Evolutionary conservation across 202 grass and related monocot genomes (phyloP).

Genomic region (Hordeum pubiflorum): DNA sequence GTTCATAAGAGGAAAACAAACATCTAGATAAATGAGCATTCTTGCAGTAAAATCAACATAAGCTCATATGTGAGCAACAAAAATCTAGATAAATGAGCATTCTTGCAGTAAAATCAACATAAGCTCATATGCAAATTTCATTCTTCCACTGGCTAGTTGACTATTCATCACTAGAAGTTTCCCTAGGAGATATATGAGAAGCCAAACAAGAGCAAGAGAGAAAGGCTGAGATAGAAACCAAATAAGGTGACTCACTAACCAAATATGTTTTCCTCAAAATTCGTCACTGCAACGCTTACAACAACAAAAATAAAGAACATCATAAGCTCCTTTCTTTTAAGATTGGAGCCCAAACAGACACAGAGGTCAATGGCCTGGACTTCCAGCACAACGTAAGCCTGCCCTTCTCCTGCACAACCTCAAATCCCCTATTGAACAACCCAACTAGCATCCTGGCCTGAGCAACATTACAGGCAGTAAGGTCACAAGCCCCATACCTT

Average conservation of each 20-base stretch:
- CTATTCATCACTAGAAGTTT: neutral
- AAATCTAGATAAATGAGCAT: neutral
- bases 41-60: neutral
- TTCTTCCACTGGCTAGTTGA: neutral
- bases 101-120: neutral
- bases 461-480: slow-evolving; percentile 38
- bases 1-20: neutral
- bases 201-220: neutral
- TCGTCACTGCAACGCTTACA: neutral
- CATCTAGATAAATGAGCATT: neutral
- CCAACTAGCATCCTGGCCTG: slow-evolving; percentile 48
- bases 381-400: slow-evolving; percentile 58
- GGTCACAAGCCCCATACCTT: slow-evolving; percentile 21
- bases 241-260: neutral
- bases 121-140: neutral
- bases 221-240: neutral
- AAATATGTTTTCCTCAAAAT: neutral
- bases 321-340: neutral
- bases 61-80: neutral
- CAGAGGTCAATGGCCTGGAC: slow-evolving; percentile 35
- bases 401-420: slow-evolving; percentile 25
- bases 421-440: slow-evolving; percentile 44
- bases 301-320: neutral
- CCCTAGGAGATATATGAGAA: neutral
- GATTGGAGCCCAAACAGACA: slow-evolving; percentile 37